These are phyloP conservation scores for Suhomyces pyralidae DNA, from an alignment of 805 yeast genomes.

Conservation along the genomic window DNA sequence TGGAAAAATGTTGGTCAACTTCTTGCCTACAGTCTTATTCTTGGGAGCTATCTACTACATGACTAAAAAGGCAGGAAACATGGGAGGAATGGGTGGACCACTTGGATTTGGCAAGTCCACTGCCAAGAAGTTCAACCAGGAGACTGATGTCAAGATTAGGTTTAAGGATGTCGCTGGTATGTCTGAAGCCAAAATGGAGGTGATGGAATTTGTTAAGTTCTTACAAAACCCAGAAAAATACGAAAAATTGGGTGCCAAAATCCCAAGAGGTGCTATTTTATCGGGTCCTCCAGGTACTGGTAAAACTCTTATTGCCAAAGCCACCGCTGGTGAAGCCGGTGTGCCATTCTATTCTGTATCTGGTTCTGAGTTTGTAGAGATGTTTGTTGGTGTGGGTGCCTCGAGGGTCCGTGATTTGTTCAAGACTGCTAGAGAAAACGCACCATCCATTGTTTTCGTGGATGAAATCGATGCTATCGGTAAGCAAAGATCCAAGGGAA, in stretches of 20 bases:
- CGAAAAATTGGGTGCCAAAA: conserved; percentile 91
- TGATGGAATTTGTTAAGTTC: conserved; percentile 95
- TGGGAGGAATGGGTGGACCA: conserved; percentile 79
- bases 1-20: conserved; percentile 61
- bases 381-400: conserved; percentile 99
- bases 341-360: conserved; percentile 95
- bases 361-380: conserved; percentile 96
- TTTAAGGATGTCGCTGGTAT: conserved; percentile 97
- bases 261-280: conserved; percentile 96
- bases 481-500: conserved; percentile 76
- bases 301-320: conserved; percentile 93
- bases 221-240: conserved; percentile 87
- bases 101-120: conserved; percentile 85
- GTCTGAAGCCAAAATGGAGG: conserved; percentile 94
- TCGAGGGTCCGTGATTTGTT: conserved; percentile 95
- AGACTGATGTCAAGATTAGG: conserved; percentile 82
- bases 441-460: conserved; percentile 94
- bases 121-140: conserved; percentile 88
- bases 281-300: conserved; percentile 99
- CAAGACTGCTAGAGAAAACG: conserved; percentile 85
- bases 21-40: conserved; percentile 84
- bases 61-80: conserved; percentile 62
- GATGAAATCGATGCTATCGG: conserved; percentile 99
- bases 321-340: conserved; percentile 99
- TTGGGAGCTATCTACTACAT: conserved; percentile 87